Base-by-base conservation (phyloP, 202 grass and related monocot genomes). In the Cymbopogon flexuosus region DNA sequence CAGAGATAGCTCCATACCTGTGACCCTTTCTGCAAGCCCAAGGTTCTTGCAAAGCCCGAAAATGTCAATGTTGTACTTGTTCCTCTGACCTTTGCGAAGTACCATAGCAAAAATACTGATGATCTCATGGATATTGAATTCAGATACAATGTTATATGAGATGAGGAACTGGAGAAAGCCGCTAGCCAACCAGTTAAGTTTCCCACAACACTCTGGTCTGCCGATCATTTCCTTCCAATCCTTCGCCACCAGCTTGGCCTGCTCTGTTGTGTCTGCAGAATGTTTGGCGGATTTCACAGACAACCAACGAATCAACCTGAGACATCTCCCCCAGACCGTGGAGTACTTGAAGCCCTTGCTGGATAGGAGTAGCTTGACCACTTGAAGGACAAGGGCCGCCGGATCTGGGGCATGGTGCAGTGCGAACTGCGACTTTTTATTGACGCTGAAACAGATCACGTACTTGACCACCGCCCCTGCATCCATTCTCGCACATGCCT, bases 151-250 rank as follows among this genome's bases (percentile, higher is more conserved):
- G 36, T 81, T 72, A 83, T 84, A 88, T 21, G 81, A 81, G 36
- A 81, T 39, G 64, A 84, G 71, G 29, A 88, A 84, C 5, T 88
- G 14, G 21, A 85, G 77, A 47, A 88, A 46, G 58, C 63, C 45
- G 64, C 43, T 76, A 30, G 82, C n/a, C 65, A 59, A 54, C 9
- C 15, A 2, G 15, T 24, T 5, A 85, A 47, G 45, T 40, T 84
- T 21, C 46, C 35, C 10, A 49, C 64, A 63, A 34, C 23, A 35
- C 34, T 3, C 52, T 4, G 13, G 8, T 0, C 21, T 41, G 5
- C 62, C n/a, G 2, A 84, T 68, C 62, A 80, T 84, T 71, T 64
- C 46, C 81, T 84, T 84, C 86, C 86, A 88, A 74, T 80, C 42
- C 70, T 70, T 84, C 9, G 87, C 87, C 47, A 89, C 45, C 45